Percentiles rank a stretch among this genome's conserved stretches.
Evolutionary conservation across 257 asterid genomes (phyloP).

Genomic region (Solanum virginianum): DNA sequence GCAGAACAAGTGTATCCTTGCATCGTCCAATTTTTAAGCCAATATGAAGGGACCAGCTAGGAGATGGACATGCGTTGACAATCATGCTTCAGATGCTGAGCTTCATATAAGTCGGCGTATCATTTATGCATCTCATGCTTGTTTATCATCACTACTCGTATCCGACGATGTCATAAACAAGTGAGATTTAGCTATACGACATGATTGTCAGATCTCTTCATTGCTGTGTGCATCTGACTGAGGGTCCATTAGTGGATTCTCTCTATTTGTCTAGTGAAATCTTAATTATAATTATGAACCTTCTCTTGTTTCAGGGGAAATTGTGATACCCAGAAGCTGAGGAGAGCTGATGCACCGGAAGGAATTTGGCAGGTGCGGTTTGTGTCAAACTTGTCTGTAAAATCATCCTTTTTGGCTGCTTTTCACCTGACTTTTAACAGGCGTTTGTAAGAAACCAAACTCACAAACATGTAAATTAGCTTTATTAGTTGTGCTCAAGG

Average conservation of each 20-base stretch:
- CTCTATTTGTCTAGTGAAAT: not conserved
- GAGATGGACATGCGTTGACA: not conserved
- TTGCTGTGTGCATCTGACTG: not conserved
- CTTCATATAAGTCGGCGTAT: not conserved
- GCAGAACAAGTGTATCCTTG: slow-evolving; percentile 60
- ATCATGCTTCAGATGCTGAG: not conserved
- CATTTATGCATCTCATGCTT: not conserved
- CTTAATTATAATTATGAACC: not conserved
- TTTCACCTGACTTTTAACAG: not conserved
- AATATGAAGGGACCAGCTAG: slow-evolving; percentile 18
- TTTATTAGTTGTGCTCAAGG: not conserved
- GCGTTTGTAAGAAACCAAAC: not conserved
- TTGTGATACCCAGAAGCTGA: not conserved
- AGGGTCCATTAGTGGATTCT: not conserved
- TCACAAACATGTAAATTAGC: not conserved
- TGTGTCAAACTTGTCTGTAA: not conserved
- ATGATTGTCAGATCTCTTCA: not conserved
- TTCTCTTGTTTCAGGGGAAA: not conserved
- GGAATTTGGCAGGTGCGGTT: not conserved
- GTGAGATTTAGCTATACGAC: not conserved
- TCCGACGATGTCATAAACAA: not conserved
- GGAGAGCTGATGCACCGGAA: not conserved
- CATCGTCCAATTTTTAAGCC: slow-evolving; percentile 51
- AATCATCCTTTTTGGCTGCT: not conserved
- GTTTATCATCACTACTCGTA: not conserved